phyloP scores from a whole-genome alignment of 1,284 basidiomycete species.

The Jaminaea rosea region DNA sequence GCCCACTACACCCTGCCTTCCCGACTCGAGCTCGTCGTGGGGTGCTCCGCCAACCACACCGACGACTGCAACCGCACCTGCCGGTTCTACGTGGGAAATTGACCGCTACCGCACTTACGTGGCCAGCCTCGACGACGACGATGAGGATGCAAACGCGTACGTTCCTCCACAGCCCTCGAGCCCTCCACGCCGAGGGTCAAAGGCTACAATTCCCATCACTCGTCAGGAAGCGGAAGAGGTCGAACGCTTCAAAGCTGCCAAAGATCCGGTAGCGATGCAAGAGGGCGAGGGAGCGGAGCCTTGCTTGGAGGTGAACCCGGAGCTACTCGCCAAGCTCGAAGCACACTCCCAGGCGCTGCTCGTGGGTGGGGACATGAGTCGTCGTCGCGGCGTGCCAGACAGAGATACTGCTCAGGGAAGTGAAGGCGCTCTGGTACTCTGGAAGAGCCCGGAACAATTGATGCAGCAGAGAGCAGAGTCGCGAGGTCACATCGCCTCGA shows the following conservation, averaged over 20 bases:
- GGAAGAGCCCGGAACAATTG: background rate
- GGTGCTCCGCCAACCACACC: background rate
- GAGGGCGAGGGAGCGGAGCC: background rate
- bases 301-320: background rate
- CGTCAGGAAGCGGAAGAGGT: background rate
- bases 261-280: background rate
- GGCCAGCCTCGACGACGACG: background rate
- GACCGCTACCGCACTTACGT: background rate
- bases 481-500: background rate
- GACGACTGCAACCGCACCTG: background rate
- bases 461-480: background rate
- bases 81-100: background rate
- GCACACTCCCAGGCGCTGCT: background rate
- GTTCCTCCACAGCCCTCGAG: background rate
- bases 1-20: background rate
- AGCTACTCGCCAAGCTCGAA: conserved; percentile 1
- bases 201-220: background rate
- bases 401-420: background rate
- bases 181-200: too few species aligned
- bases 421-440: background rate
- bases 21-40: background rate
- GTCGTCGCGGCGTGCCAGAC: background rate
- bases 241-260: background rate
- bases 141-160: background rate
- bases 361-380: background rate